Percentiles rank a stretch among this genome's conserved stretches.
phyloP scores from a whole-genome alignment of 2,329 filamentous ascomycete species.

The Fusarium nurragi region DNA sequence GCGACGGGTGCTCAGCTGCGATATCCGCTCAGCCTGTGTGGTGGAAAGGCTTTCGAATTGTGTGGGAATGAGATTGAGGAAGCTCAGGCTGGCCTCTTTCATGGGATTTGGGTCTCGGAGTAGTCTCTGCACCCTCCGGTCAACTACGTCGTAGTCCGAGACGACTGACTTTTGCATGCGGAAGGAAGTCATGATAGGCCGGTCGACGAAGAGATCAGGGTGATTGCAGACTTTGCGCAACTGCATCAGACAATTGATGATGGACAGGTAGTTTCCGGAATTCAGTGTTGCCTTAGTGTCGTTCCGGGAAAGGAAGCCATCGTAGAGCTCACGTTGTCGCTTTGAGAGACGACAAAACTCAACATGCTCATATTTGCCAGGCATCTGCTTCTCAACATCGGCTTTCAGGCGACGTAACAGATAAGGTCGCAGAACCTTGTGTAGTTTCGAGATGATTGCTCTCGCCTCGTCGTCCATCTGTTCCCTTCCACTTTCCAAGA shows the following conservation, averaged over 20 bases:
- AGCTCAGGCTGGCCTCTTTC: conserved; percentile 73
- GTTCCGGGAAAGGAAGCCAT: conserved; percentile 90
- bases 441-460: conserved; percentile 89
- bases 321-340: conserved; percentile 92
- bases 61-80: conserved; percentile 81
- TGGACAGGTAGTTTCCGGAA: conserved; percentile 95
- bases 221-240: conserved; percentile 98
- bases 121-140: conserved; percentile 73
- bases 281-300: conserved; percentile 89
- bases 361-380: conserved; percentile 96
- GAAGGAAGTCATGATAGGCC: conserved; percentile 96
- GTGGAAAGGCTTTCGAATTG: conserved; percentile 73
- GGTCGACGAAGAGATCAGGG: conserved; percentile 94
- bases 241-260: conserved; percentile 98
- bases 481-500: conserved; percentile 91
- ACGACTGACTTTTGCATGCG: conserved; percentile 84
- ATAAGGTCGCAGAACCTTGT: conserved; percentile 93
- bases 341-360: conserved; percentile 96
- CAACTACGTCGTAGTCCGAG: conserved; percentile 77
- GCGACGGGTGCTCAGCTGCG: conserved; percentile 75
- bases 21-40: conserved; percentile 62
- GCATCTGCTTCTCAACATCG: conserved; percentile 99
- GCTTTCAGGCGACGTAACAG: conserved; percentile 90
- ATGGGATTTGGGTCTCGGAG: conserved; percentile 71
- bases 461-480: conserved; percentile 95